A percentile compares a stretch with the other conserved stretches of the same genome.
Evolutionary conservation across 306 rosid species (phyloP).

Genomic region (Phaseolus lunatus): DNA sequence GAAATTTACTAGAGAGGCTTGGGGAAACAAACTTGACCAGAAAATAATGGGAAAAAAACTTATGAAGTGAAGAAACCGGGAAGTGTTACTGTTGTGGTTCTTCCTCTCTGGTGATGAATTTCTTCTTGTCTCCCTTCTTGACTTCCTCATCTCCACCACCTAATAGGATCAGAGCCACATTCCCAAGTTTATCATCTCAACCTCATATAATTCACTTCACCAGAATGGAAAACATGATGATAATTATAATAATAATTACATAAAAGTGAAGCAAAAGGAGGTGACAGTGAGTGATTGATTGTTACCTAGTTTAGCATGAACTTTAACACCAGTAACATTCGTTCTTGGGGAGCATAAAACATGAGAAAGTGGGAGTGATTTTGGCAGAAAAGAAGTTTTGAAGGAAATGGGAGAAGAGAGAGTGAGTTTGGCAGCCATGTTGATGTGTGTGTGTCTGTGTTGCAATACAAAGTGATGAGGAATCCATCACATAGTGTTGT

Average conservation of each 20-base stretch:
- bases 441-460: not conserved
- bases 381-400: slow-evolving; percentile 56
- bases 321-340: slow-evolving; percentile 49
- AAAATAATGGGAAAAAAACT: not conserved
- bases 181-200: slow-evolving; percentile 29
- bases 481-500: slow-evolving; percentile 50
- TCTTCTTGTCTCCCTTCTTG: slow-evolving; percentile 76
- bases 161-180: slow-evolving; percentile 36
- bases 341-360: slow-evolving; percentile 47
- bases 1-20: not conserved
- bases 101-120: slow-evolving; percentile 88
- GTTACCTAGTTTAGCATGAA: slow-evolving; percentile 76
- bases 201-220: not conserved
- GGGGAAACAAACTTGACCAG: not conserved
- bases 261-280: not conserved
- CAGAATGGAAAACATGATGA: not conserved
- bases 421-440: slow-evolving; percentile 70
- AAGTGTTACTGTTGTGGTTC: slow-evolving; percentile 85
- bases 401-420: slow-evolving; percentile 60
- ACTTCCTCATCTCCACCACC: slow-evolving; percentile 80
- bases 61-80: not conserved
- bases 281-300: not conserved
- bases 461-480: not conserved
- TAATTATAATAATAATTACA: not conserved
- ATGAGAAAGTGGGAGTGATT: slow-evolving; percentile 48